phyloP scores from a whole-genome alignment of 2,329 filamentous ascomycete species.

The Pseudocercospora eumusae region DNA sequence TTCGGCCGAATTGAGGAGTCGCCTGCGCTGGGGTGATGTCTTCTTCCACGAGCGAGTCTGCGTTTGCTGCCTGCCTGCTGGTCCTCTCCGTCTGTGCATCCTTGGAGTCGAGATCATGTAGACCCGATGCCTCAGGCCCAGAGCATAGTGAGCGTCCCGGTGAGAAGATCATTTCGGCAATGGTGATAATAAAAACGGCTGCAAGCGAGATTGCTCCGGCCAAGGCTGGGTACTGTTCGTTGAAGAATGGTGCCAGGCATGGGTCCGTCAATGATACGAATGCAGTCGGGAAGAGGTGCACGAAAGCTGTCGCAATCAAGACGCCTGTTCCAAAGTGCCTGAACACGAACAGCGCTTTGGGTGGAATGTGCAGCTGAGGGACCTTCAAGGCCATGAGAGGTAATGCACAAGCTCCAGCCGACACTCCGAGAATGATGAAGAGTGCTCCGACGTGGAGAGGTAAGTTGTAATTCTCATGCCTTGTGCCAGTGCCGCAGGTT shows the following conservation, averaged over 20 bases:
- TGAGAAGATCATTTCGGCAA: slow-evolving; percentile 56
- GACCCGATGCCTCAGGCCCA: slow-evolving; percentile 6
- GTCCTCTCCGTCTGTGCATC: not conserved
- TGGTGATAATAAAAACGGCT: slow-evolving; percentile 40
- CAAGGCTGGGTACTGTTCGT: slow-evolving; percentile 70
- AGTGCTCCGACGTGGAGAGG: slow-evolving; percentile 57
- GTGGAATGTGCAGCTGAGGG: slow-evolving; percentile 58
- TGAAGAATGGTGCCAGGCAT: slow-evolving; percentile 75
- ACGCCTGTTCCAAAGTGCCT: slow-evolving; percentile 60
- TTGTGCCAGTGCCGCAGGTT: slow-evolving; percentile 52
- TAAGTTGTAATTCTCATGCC: slow-evolving; percentile 53
- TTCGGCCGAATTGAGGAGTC: slow-evolving; percentile 64
- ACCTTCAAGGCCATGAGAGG: slow-evolving; percentile 61
- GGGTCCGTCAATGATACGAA: slow-evolving; percentile 61
- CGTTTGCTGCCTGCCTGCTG: not conserved
- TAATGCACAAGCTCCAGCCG: slow-evolving; percentile 59
- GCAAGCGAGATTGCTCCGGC: slow-evolving; percentile 76
- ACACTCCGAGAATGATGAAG: slow-evolving; percentile 56
- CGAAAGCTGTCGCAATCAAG: slow-evolving; percentile 57
- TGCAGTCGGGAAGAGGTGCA: slow-evolving; percentile 61
- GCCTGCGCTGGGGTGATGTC: slow-evolving; percentile 64
- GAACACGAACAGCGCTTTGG: slow-evolving; percentile 58
- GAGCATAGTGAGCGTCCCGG: slow-evolving; percentile 27
- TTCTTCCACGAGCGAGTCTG: slow-evolving; percentile 2
- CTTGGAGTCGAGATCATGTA: not conserved